phyloP scores from a whole-genome alignment of 257 asterid species.

The Cynanchum wilfordii region DNA sequence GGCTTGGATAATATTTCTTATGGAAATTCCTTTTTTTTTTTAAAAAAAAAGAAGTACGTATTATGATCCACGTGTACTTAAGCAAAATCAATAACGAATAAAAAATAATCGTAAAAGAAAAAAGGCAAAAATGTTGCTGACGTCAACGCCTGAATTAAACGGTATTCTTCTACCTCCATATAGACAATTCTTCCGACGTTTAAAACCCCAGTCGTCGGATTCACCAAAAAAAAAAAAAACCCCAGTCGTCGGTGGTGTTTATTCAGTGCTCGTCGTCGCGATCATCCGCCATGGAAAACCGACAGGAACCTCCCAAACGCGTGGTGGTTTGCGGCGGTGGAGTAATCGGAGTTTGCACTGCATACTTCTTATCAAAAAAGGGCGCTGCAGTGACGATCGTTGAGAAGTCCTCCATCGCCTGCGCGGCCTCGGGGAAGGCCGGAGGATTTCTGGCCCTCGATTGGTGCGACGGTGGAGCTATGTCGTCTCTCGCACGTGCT shows the following conservation, averaged over 20 bases:
- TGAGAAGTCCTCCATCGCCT: conserved; percentile 80
- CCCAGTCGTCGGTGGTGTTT: conserved; percentile 12
- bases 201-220: conserved; percentile 16
- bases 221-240: too few relatives aligned
- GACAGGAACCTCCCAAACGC: conserved; percentile 32
- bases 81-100: neutral
- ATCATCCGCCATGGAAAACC: conserved; percentile 37
- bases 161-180: neutral
- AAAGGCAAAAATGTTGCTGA: conserved; percentile 11
- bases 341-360: conserved; percentile 85
- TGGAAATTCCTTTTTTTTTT: too few relatives aligned
- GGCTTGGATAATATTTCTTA: too few relatives aligned
- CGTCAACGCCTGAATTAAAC: conserved; percentile 17
- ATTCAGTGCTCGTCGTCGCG: conserved; percentile 27
- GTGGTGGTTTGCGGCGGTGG: conserved; percentile 98
- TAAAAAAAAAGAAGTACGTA: too few relatives aligned
- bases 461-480: conserved; percentile 79
- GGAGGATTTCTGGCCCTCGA: conserved; percentile 90
- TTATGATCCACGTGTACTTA: neutral
- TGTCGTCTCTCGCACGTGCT: conserved; percentile 71
- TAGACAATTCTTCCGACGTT: conserved; percentile 14
- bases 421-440: conserved; percentile 90
- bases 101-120: neutral
- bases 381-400: conserved; percentile 75
- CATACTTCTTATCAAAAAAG: conserved; percentile 65